Conservation (phyloP, 495 filamentous ascomycete genomes). For the Aspergillus bertholletiae region DNA sequence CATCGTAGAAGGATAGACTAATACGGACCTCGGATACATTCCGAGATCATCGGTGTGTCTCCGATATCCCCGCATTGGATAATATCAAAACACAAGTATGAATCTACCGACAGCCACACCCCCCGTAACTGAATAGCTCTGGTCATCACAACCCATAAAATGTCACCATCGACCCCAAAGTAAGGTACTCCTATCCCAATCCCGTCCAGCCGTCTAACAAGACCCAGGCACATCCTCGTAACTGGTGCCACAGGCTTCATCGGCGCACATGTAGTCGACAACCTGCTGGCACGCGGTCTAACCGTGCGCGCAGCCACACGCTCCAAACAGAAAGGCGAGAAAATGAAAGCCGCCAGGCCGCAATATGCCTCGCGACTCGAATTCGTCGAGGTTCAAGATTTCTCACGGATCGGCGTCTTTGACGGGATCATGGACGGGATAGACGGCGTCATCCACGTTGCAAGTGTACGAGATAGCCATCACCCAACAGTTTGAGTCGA, state of each 20-base stretch:
- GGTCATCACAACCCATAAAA: not conserved
- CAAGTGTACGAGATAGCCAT: no score
- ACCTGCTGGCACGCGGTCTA: conserved; percentile 27
- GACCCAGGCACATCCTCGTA: conserved; percentile 27
- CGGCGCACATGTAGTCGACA: conserved; percentile 38
- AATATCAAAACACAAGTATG: not conserved
- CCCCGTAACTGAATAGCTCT: not conserved
- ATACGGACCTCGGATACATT: not conserved
- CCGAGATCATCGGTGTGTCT: not conserved
- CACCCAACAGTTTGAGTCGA: no score
- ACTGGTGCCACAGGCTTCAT: conserved; percentile 42
- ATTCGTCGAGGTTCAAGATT: conserved; percentile 37
- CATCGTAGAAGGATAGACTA: not conserved
- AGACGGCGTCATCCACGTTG: conserved; percentile 38
- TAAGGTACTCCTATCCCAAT: not conserved
- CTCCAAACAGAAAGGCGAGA: conserved; percentile 24
- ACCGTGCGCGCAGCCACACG: conserved; percentile 37
- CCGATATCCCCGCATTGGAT: not conserved
- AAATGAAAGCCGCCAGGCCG: conserved; percentile 27
- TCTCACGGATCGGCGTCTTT: conserved; percentile 31
- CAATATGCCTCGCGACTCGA: conserved; percentile 28
- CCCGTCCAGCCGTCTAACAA: not conserved
- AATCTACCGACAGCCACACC: not conserved
- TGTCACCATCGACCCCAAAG: not conserved
- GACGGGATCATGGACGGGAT: conserved; percentile 32